Percentiles rank a stretch among this genome's conserved stretches.
Evolutionary conservation across 371 early-diverging fungal genomes (phyloP).

Genomic region (Nosema muscidifuracis): DNA sequence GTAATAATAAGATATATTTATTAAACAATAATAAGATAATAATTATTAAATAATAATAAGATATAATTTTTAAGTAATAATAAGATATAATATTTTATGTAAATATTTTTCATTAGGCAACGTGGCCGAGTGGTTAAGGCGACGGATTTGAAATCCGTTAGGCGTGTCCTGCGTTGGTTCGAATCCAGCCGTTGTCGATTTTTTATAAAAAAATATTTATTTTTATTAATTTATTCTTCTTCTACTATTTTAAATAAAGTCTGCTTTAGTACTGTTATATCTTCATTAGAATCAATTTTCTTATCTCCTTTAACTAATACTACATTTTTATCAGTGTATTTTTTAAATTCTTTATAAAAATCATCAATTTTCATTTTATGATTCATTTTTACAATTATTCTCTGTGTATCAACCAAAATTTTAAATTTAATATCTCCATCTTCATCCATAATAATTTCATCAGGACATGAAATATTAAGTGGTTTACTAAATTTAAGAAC

Average conservation of each 20-base stretch:
- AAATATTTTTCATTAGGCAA: no score
- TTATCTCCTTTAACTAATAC: background rate
- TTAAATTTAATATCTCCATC: conserved; percentile 34
- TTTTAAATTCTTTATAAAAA: conserved; percentile 27
- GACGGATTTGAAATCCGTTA: no score
- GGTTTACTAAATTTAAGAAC: background rate
- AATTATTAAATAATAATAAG: no score
- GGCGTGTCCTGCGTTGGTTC: no score
- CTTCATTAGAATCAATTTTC: background rate
- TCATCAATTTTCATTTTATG: conserved; percentile 6
- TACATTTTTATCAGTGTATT: conserved; percentile 10
- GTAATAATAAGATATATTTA: no score
- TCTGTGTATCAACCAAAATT: conserved; percentile 12
- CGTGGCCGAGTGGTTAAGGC: no score
- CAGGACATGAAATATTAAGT: conserved; percentile 1
- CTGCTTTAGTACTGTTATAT: background rate
- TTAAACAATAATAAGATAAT: no score
- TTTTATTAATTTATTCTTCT: conserved; percentile 10
- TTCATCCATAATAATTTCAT: conserved; percentile 18
- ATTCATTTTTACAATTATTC: conserved; percentile 21
- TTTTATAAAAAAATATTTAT: no score
- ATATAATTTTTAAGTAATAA: no score
- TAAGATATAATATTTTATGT: no score
- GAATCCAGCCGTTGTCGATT: no score
- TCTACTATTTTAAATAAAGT: background rate